Evolutionary conservation across 2,329 filamentous ascomycete genomes (phyloP).

Genomic region (Cytospora leucostoma): DNA sequence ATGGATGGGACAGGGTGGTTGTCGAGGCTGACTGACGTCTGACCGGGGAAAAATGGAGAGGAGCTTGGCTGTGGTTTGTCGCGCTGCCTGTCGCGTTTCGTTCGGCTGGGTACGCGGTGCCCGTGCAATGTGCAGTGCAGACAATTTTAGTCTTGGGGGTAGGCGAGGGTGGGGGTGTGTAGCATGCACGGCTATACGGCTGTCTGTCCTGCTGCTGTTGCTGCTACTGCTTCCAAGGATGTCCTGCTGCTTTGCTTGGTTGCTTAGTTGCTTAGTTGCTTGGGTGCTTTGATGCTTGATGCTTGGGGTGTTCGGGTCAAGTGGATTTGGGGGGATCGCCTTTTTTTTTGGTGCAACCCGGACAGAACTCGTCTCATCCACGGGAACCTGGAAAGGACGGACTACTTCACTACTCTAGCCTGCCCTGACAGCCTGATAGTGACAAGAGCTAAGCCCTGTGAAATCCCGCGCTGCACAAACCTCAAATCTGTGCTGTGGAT

Average conservation of each 20-base stretch:
- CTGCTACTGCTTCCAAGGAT: not conserved
- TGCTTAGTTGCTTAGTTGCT: not conserved
- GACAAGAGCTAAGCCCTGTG: not conserved
- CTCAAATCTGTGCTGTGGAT: not conserved
- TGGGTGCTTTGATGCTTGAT: too few relatives aligned
- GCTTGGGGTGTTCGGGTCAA: slow-evolving; percentile 5
- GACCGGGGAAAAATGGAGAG: slow-evolving; percentile 18
- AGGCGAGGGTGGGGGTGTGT: slow-evolving; percentile 15
- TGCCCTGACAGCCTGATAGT: not conserved
- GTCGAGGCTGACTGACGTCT: slow-evolving; percentile 11
- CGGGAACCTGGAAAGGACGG: not conserved
- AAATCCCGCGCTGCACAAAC: not conserved
- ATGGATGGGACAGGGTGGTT: slow-evolving; percentile 11
- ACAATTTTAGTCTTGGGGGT: slow-evolving; percentile 6
- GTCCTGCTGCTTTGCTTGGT: not conserved
- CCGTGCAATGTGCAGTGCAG: not conserved
- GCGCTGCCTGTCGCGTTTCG: slow-evolving; percentile 26
- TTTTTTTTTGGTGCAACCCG: slow-evolving; percentile 11
- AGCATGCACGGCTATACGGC: not conserved
- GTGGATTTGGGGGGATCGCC: not conserved
- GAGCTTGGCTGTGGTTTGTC: slow-evolving; percentile 16
- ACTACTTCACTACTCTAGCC: not conserved
- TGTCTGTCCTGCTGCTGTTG: not conserved
- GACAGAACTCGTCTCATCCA: slow-evolving; percentile 10
- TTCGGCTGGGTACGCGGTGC: slow-evolving; percentile 7